Conservation (phyloP, 805 yeast species). For the Lachancea fermentati region DNA sequence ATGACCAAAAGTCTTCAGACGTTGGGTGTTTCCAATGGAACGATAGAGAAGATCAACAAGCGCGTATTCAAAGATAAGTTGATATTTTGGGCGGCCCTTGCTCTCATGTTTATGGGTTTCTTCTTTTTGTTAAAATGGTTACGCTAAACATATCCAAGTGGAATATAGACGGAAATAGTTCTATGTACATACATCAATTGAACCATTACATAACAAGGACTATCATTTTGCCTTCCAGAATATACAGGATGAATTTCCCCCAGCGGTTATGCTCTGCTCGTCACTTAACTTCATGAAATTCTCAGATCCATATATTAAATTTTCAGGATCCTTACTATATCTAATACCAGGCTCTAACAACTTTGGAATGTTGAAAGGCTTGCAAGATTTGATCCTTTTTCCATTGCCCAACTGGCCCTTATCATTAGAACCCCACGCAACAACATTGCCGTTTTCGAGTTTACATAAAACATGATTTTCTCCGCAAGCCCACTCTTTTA, state of each 20-base stretch:
- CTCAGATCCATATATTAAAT: conserved; percentile 31
- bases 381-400: conserved; percentile 51
- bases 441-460: conserved; percentile 56
- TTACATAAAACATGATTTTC: conserved; percentile 58
- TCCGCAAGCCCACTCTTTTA: conserved; percentile 56
- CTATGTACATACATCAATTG: background rate
- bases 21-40: conserved; percentile 79
- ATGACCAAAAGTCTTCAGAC: conserved; percentile 69
- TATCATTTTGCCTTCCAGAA: conserved; percentile 40
- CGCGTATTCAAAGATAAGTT: conserved; percentile 83
- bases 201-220: conserved; percentile 4
- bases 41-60: conserved; percentile 72
- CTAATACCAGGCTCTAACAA: conserved; percentile 48
- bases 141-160: conserved; percentile 35
- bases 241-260: conserved; percentile 55
- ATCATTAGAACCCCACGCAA: conserved; percentile 82
- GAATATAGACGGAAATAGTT: no score
- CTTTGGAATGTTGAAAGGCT: conserved; percentile 50
- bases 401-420: conserved; percentile 84
- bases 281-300: conserved; percentile 45
- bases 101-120: conserved; percentile 57
- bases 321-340: conserved; percentile 8
- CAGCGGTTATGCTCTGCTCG: conserved; percentile 58
- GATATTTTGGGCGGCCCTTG: conserved; percentile 73
- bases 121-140: conserved; percentile 61